Conservation (phyloP, 1,284 basidiomycete genomes). For the Ustilago vetiveriae region DNA sequence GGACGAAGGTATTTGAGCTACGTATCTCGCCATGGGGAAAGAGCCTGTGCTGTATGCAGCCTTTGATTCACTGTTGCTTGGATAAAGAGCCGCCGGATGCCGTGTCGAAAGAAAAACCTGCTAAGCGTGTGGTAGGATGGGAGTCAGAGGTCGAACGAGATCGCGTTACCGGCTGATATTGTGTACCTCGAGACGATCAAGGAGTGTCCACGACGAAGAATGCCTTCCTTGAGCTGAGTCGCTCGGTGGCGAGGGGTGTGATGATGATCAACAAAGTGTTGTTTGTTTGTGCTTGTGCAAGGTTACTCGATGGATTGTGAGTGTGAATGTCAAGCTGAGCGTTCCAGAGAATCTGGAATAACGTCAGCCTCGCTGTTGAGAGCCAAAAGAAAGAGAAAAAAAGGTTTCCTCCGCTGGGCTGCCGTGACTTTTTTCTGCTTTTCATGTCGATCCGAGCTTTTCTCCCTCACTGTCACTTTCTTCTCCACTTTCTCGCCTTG, state of each 20-base stretch:
- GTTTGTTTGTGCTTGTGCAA: no score
- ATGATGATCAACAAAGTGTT: not conserved
- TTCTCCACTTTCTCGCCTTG: constrained; percentile 23
- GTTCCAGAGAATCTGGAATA: constrained; percentile 19
- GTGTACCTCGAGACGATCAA: no score
- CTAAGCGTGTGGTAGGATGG: not conserved
- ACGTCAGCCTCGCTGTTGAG: constrained; percentile 18
- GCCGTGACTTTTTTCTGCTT: not conserved
- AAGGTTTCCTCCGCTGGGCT: constrained; percentile 6
- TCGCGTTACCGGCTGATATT: no score
- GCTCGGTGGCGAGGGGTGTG: not conserved
- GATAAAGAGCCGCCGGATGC: not conserved
- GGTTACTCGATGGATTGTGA: no score
- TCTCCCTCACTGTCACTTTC: not conserved
- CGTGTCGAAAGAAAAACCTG: not conserved
- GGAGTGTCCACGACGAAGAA: no score
- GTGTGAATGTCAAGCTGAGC: constrained; percentile 25
- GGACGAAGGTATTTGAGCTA: not conserved
- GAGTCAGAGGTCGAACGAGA: no score
- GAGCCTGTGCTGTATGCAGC: not conserved
- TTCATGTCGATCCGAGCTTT: constrained; percentile 10
- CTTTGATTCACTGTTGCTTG: not conserved
- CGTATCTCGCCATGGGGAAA: constrained; percentile 13
- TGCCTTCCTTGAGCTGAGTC: not conserved
- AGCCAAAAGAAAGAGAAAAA: not conserved